Base-by-base conservation (phyloP, 192 early-diverging fungal genomes). In the Coemansia sp. region DNA sequence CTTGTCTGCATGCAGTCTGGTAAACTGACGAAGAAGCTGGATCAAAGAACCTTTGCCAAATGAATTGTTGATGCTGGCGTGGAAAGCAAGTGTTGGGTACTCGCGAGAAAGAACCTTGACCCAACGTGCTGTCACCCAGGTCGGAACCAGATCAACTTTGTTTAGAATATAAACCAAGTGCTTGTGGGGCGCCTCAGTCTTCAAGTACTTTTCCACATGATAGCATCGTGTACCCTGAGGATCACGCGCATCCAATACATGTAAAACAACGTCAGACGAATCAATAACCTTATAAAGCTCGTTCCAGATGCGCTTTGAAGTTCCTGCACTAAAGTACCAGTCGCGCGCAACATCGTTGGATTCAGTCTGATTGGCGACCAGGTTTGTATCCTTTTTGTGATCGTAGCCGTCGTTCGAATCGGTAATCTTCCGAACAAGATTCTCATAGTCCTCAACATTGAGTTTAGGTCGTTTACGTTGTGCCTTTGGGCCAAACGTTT, bases 281-380 rank as follows among this genome's bases (percentile, higher is more conserved):
- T 98, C 96, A 53, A 99, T 90, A 42, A 97, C 94, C 86, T 99
- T 99, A 87, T 99, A 98, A 45, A 99, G 84, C 79, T 99, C 97
- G 82, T 92, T 92, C 97, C 97, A 99, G 64, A 99, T 99, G 74
- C 97, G 91, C 77, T 93, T 95, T 2, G 94, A 96, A 70, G 96
- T 94, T 61, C 97, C 97, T 49, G 94, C 95, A 40, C 87, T 89
- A 70, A 99, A 91, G 66, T 94, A 90, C 72, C 94, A 93, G 73
- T 95, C 94, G 68, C 92, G 86, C 23, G 88, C 88, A 38, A 86
- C 90, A 61, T 94, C 92, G 3, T 82, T 82, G 56, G 83, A 91
- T 71, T 92, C 93, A 42, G 71, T 86, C 71, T 86, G 80, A 83
- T 97, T 97, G 37, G 89, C 88, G 37, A 90, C 72, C 68, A 96